Evolutionary conservation across 1,284 basidiomycete species (phyloP), one percentile per base, ranked within the genome.

Genomic region (Marasmius fiardii): DNA sequence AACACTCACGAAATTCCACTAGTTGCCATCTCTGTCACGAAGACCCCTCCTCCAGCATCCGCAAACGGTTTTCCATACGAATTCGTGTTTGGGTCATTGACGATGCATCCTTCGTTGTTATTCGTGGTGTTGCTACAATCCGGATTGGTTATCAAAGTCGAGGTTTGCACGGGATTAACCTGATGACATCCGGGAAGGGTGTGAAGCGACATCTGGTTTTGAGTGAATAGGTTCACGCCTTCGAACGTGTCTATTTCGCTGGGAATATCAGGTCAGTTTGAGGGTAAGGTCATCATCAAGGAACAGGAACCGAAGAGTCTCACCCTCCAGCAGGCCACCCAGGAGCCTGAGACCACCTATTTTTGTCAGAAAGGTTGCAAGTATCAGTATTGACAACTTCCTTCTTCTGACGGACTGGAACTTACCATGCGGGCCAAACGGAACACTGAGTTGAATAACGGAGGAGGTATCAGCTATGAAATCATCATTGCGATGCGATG

Each of bases 161-260:
- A 80, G 1, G 78, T 72, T 64, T 85, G 78, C 1, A 72, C 67
- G 1, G 81, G 75, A 51, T 73, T 71, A 7, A 75, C 71, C 57
- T 81, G 77, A 0, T 68, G 78, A 68, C 87, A 88, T 7, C 85
- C 84, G 63, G 80, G 71, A 41, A 75, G 70, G 0, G 86, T 88
- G 66, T 89, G 86, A 18, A 89, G 70, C 2, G 82, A 79, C 80
- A 89, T 86, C 66, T 86, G 83, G 61, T 83, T 86, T 57, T 74
- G 70, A 6, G 72, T 76, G 48, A 77, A 76, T 56, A 80, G 72
- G 68, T 92, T 91, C 54, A 89, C 82, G 41, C 82, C 85, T 68
- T 92, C 90, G 60, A 91, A 83, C 2, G 86, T 88, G 68, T 92
- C 88, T 60, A 90, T 88, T 65, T 88, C 86, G 33, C 77, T 74